Evolutionary conservation across 1,139 yeast genomes (phyloP), one percentile per base, ranked within the genome.

Genomic region (Candida pseudoviswanathii): DNA sequence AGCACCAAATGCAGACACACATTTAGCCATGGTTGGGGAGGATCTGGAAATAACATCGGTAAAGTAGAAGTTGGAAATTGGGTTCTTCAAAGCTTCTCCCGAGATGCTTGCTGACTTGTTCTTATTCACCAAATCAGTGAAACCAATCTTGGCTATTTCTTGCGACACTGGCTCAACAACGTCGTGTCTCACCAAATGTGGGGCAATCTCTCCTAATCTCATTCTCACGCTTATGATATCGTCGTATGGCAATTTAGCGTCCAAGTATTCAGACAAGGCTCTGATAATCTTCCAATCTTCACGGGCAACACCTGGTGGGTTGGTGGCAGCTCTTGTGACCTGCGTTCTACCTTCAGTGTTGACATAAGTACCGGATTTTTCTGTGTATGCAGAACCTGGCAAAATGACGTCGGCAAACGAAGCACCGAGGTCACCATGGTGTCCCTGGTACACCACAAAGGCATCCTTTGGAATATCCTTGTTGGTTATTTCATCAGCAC

Each of bases 271-370:
- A 47, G 89, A 82, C 52, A 88, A 79, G 7, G 96, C 96, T 70
- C 95, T 84, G 60, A 89, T 70, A 57, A 89, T 86, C 75, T 86
- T 86, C 96, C 96, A 89, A 71, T 89, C 96, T 70, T 89, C 96
- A 67, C 96, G 86, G 41, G 96, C 96, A 48, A 82, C 88, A 38
- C 95, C 96, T 47, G 96, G 96, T n/a, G 96, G 86, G 55, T 86
- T 89, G 25, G 90, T 85, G 38, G 96, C 95, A 45, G 96, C 96
- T 60, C 95, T 82, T 3, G 96, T 87, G 51, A 79, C 72, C 75
- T 89, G 96, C 9, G 91, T 82, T 67, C 96, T 85, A 58, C 96
- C 96, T 72, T 89, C 96, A 43, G 96, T 89, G 72, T 89, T 89
- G 54, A 89, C 92, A 68, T 82, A 89, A n/a, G 96, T 89, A 54